These are phyloP conservation scores for Globisporangium acanthophoron DNA, from an alignment of 352 stramenopile species.

Conservation along the genomic window DNA sequence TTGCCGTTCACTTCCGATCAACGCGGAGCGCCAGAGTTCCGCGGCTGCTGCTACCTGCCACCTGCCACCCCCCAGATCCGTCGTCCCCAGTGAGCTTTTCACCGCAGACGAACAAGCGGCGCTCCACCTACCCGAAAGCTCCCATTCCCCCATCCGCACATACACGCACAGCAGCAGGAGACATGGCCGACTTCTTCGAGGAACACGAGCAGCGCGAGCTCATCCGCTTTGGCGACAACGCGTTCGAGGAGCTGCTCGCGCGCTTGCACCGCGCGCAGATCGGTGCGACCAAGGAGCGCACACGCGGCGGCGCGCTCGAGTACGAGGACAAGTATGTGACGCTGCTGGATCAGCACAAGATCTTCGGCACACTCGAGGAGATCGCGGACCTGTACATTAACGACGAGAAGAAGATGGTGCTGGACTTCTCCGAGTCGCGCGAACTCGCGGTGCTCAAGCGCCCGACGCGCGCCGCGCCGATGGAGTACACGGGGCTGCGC, in stretches of 20 bases:
- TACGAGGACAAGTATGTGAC: slow-evolving; percentile 37
- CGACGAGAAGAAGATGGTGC: slow-evolving; percentile 58
- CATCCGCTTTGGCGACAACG: slow-evolving; percentile 29
- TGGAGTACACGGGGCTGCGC: slow-evolving; percentile 57
- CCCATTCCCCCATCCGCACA: not conserved
- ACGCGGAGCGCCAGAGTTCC: not conserved
- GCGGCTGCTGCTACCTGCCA: too few species aligned
- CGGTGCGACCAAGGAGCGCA: not conserved
- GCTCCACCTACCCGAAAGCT: not conserved
- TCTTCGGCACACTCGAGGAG: slow-evolving; percentile 61
- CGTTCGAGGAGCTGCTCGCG: slow-evolving; percentile 39
- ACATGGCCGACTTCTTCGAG: slow-evolving; percentile 17
- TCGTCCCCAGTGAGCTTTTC: not conserved
- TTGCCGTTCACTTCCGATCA: not conserved
- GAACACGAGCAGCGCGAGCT: slow-evolving; percentile 37
- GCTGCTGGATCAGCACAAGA: slow-evolving; percentile 43
- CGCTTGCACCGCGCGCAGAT: slow-evolving; percentile 28
- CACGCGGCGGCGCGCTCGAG: slow-evolving; percentile 14
- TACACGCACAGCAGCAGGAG: not conserved
- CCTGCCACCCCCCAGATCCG: too few species aligned
- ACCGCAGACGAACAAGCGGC: not conserved
- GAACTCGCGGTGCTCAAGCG: slow-evolving; percentile 45
- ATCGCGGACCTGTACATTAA: slow-evolving; percentile 62
- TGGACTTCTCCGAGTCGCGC: slow-evolving; percentile 67
- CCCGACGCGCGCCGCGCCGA: slow-evolving; percentile 23